Conservation (phyloP, 352 stramenopile genomes). For the Phytophthora pluvialis region DNA sequence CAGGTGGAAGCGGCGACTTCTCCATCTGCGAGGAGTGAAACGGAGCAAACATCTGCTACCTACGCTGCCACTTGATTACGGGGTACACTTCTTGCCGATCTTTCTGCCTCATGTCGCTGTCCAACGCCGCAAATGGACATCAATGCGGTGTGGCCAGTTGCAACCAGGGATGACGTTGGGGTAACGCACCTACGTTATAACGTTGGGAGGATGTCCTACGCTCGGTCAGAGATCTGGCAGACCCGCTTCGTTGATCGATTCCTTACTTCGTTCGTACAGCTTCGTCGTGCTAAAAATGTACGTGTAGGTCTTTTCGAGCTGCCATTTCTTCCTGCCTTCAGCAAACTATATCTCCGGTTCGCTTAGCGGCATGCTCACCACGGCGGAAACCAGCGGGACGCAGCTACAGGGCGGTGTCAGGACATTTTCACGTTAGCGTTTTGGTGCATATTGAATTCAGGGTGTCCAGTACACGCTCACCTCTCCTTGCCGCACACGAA, state of each 20-base stretch:
- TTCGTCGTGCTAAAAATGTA: slow-evolving; percentile 3
- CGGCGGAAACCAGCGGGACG: slow-evolving; percentile 78
- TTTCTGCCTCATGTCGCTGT: slow-evolving; percentile 14
- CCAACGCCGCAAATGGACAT: slow-evolving; percentile 17
- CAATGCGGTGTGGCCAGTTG: background rate
- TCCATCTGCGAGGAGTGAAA: background rate
- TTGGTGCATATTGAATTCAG: background rate
- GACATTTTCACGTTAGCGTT: slow-evolving; percentile 8
- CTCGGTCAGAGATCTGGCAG: background rate
- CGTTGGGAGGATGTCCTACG: slow-evolving; percentile 3
- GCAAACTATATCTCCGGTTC: slow-evolving; percentile 59
- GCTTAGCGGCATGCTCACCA: slow-evolving; percentile 86
- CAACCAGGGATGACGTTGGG: background rate
- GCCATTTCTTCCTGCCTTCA: background rate
- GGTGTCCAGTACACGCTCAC: slow-evolving; percentile 26
- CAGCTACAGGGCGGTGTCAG: slow-evolving; percentile 43
- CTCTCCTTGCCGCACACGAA: slow-evolving; percentile 87
- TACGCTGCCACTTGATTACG: slow-evolving; percentile 17
- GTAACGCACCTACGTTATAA: background rate
- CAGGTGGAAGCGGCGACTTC: background rate
- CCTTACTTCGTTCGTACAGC: background rate
- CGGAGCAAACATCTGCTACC: slow-evolving; percentile 18
- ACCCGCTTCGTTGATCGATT: background rate
- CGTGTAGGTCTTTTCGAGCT: background rate
- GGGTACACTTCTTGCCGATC: background rate